Evolutionary conservation across 2,329 filamentous ascomycete species (phyloP), one percentile per base, ranked within the genome.

Genomic region (Fonsecaea multimorphosa): DNA sequence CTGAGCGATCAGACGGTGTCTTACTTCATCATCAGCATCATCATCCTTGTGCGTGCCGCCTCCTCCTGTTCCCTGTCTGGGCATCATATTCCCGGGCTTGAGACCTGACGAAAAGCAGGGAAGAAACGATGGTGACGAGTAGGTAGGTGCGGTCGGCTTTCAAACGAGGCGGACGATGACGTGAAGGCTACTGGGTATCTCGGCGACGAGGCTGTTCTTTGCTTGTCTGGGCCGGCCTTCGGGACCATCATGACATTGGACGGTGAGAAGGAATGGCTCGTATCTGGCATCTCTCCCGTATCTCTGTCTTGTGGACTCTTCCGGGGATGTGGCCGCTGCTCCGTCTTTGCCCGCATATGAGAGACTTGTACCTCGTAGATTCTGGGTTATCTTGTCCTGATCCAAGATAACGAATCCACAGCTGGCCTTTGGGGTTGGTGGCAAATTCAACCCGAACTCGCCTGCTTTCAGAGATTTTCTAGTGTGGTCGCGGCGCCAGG

Each of bases 191-290:
- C n/a, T 12, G n/a, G n/a, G n/a, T n/a, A n/a, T n/a, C n/a, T 49
- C 44, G 44, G 19, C 44, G 44, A 24, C 44, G 44, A 49, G 44
- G 44, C 44, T 49, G 44, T 46, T 46, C 40, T 24, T 46, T 46
- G 40, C 40, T 46, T 46, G 40, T 22, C 40, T 24, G 19, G 40
- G 40, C 19, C 19, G n/a, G 2, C 44, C 22, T n/a, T 24, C 44
- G 44, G 12, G 38, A 14, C 14, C 1, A 49, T 24, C 44, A 49
- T 49, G 44, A 24, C 44, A 49, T 49, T 24, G 44, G 22, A 4
- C n/a, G n/a, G n/a, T 24, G 44, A 22, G 44, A 11, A 8, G 38
- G n/a, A 6, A n/a, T 14, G 38, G 38, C 11, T 40, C 14, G 38
- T 40, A 40, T 40, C 38, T 40, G 9, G 38, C 4, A 16, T 40